Percentiles rank a stretch among this genome's conserved stretches.
Conservation (phyloP, 495 filamentous ascomycete genomes). For the Pseudotulostoma volvatum region DNA sequence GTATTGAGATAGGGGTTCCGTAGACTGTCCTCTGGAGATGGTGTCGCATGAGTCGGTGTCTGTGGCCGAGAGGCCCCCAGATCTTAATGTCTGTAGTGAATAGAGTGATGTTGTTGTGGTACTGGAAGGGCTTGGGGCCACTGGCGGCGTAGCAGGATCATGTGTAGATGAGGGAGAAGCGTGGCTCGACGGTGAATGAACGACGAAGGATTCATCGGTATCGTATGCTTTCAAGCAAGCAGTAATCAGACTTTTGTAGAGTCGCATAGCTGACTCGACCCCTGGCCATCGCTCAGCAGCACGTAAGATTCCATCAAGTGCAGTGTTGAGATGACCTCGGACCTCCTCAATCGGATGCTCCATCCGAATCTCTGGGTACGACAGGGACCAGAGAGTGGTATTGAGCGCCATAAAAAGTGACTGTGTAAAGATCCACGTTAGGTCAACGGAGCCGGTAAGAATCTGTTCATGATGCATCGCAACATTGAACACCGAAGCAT, state of each 20-base stretch:
- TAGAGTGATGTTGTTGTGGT: slow-evolving; percentile 21
- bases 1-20: slow-evolving; percentile 13
- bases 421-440: slow-evolving; percentile 85
- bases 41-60: slow-evolving; percentile 21
- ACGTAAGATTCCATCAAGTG: slow-evolving; percentile 55
- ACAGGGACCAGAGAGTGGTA: slow-evolving; percentile 74
- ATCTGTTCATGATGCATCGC: slow-evolving; percentile 62
- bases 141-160: slow-evolving; percentile 31
- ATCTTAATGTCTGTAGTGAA: slow-evolving; percentile 16
- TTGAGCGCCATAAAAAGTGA: slow-evolving; percentile 76
- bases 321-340: slow-evolving; percentile 48
- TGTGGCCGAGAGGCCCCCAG: slow-evolving; percentile 13
- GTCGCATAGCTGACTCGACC: slow-evolving; percentile 59
- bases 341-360: slow-evolving; percentile 53
- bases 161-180: slow-evolving; percentile 29
- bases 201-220: slow-evolving; percentile 47
- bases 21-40: slow-evolving; percentile 23
- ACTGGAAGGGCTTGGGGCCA: slow-evolving; percentile 33
- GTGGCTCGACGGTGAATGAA: slow-evolving; percentile 37
- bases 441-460: slow-evolving; percentile 51
- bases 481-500: slow-evolving; percentile 67
- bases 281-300: slow-evolving; percentile 81
- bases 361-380: slow-evolving; percentile 63
- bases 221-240: slow-evolving; percentile 75
- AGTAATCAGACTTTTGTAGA: slow-evolving; percentile 64